Percentiles rank a stretch among this genome's conserved stretches.
These are phyloP conservation scores for Neonectria coccinea DNA, from an alignment of 2,329 filamentous ascomycete genomes.

Conservation along the genomic window DNA sequence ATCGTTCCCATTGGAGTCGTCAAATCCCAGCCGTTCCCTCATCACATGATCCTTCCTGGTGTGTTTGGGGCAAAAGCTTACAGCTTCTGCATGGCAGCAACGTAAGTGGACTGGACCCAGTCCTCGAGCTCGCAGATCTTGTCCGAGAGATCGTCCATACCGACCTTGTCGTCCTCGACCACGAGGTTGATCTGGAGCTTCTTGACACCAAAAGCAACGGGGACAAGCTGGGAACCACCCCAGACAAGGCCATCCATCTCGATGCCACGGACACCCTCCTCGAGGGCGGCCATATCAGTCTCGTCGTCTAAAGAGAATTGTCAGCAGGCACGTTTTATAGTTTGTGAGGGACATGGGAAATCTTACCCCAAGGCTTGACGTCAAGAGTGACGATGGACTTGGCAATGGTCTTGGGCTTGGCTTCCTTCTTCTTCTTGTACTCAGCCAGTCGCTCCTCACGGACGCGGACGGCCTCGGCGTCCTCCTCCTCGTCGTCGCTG, in stretches of 20 bases:
- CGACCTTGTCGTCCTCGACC: conserved; percentile 96
- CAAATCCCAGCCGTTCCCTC: conserved; percentile 48
- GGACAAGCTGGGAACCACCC: conserved; percentile 89
- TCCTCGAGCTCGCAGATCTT: conserved; percentile 88
- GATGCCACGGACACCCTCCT: conserved; percentile 83
- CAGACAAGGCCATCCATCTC: conserved; percentile 95
- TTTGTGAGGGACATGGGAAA: background rate
- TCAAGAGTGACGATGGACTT: conserved; percentile 97
- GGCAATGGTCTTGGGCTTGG: conserved; percentile 89
- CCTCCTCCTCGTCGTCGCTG: conserved; percentile 93
- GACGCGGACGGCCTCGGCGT: conserved; percentile 84
- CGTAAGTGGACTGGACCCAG: conserved; percentile 93
- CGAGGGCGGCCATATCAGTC: conserved; percentile 88
- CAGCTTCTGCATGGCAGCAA: conserved; percentile 93
- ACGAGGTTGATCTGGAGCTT: conserved; percentile 99
- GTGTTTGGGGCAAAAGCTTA: conserved; percentile 61
- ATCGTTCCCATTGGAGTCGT: conserved; percentile 43
- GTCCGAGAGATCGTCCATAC: conserved; percentile 86
- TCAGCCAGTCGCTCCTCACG: conserved; percentile 91
- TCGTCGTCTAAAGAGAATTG: conserved; percentile 75
- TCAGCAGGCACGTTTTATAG: conserved; percentile 35
- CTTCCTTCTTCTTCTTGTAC: conserved; percentile 97
- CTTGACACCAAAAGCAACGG: conserved; percentile 97
- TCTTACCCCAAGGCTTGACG: conserved; percentile 98
- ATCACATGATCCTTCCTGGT: conserved; percentile 45